Conservation (phyloP, 306 rosid genomes). For the Albizia julibrissin region DNA sequence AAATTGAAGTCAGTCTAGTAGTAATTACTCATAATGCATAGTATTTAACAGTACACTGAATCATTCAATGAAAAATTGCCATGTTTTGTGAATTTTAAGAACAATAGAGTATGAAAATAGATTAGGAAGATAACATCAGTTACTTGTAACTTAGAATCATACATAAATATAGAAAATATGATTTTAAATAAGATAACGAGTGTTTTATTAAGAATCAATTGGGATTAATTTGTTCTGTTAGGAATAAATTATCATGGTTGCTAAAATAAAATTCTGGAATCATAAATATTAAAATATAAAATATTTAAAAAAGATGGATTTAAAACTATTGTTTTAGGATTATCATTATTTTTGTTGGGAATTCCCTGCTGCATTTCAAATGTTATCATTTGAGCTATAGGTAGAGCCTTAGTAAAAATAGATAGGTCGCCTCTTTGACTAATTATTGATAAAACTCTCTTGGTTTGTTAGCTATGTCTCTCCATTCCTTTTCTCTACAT, state of each 20-base stretch:
- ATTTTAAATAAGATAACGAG: not conserved
- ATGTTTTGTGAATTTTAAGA: not conserved
- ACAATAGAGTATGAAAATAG: not conserved
- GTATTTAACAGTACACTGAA: not conserved
- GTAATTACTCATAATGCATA: conserved; percentile 5
- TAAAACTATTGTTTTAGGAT: not conserved
- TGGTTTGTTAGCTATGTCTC: not conserved
- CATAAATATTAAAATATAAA: too few relatives aligned
- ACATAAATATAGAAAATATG: not conserved
- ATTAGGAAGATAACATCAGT: too few relatives aligned
- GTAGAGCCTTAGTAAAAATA: not conserved
- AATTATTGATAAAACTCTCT: not conserved
- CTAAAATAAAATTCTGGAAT: too few relatives aligned
- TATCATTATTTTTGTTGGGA: not conserved
- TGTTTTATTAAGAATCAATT: too few relatives aligned
- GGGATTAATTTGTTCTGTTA: not conserved
- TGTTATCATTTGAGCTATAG: not conserved
- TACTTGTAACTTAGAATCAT: not conserved
- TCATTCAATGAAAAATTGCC: not conserved
- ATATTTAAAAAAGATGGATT: too few relatives aligned
- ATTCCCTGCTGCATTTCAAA: not conserved
- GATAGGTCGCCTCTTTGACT: not conserved
- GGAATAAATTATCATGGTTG: too few relatives aligned
- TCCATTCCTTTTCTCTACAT: not conserved
- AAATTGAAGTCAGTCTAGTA: not conserved